These are phyloP conservation scores for Penstemon barbatus DNA, from an alignment of 257 asterid genomes.

Conservation along the genomic window DNA sequence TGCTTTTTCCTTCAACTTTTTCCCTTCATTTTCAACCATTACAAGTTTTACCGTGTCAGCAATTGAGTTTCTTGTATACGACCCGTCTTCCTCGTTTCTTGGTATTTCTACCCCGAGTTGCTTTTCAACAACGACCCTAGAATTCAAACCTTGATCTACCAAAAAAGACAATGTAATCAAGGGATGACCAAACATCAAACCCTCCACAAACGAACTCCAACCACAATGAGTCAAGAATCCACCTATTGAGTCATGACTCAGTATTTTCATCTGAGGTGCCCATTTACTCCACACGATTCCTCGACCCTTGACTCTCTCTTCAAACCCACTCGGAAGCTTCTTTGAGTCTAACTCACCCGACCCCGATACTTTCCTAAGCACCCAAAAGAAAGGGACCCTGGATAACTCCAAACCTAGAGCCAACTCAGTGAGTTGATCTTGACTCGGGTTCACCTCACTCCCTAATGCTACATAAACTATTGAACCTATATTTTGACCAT, in stretches of 20 bases:
- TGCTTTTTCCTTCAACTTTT: conserved; percentile 20
- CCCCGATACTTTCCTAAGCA: too few relatives aligned
- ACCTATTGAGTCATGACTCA: conserved; percentile 47
- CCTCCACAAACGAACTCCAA: conserved; percentile 48
- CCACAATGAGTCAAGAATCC: conserved; percentile 58
- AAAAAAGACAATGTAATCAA: conserved; percentile 40
- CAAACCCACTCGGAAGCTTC: conserved; percentile 37
- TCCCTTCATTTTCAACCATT: conserved; percentile 30
- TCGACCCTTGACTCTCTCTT: conserved; percentile 37
- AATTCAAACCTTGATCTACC: conserved; percentile 37
- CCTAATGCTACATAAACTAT: conserved; percentile 44
- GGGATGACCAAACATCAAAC: conserved; percentile 31
- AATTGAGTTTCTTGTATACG: conserved; percentile 29
- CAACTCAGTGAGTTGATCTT: conserved; percentile 33
- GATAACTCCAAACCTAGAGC: conserved; percentile 49
- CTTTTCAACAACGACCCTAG: conserved; percentile 26
- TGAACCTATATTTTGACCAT: conserved; percentile 22
- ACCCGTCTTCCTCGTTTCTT: conserved; percentile 35
- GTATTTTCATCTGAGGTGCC: conserved; percentile 46
- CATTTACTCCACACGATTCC: conserved; percentile 49
- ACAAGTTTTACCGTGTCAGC: conserved; percentile 32
- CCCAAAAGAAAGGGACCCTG: conserved; percentile 45
- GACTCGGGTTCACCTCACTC: conserved; percentile 37
- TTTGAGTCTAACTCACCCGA: background rate
- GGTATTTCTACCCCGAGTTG: conserved; percentile 26